Evolutionary conservation across 1,284 basidiomycete species (phyloP).

Genomic region (Salmacisia buchloeana): DNA sequence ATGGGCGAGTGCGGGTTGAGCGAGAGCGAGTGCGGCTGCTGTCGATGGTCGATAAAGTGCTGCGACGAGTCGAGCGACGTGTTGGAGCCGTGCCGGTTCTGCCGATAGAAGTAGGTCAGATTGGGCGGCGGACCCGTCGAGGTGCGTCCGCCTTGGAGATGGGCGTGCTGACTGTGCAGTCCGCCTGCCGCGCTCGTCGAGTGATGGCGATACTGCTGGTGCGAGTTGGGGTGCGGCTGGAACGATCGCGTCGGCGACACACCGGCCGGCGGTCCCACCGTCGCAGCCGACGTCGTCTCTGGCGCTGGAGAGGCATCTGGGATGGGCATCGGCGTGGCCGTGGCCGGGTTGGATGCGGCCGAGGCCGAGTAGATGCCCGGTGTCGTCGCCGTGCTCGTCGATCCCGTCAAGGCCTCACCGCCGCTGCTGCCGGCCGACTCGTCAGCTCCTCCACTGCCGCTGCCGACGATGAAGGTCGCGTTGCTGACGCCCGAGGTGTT

Average conservation of each 20-base stretch:
- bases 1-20: conserved; percentile 33
- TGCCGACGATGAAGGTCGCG: not conserved
- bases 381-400: not conserved
- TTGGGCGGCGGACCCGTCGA: conserved; percentile 11
- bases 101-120: conserved; percentile 43
- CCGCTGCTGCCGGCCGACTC: not conserved
- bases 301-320: not conserved
- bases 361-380: not conserved
- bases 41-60: conserved; percentile 49
- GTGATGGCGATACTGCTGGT: too few species aligned
- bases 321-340: not conserved
- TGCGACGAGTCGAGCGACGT: conserved; percentile 44
- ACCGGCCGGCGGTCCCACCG: too few species aligned
- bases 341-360: not conserved
- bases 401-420: not conserved
- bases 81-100: conserved; percentile 40
- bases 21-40: conserved; percentile 41
- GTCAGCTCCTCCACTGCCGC: not conserved
- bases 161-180: not conserved
- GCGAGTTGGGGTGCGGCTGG: too few species aligned
- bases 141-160: conserved; percentile 4
- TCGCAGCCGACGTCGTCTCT: too few species aligned
- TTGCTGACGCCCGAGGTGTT: not conserved
- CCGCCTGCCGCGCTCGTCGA: not conserved
- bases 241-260: too few species aligned